Evolutionary conservation across 2,329 filamentous ascomycete species (phyloP), one percentile per base, ranked within the genome.

Genomic region (Massarina eburnea): DNA sequence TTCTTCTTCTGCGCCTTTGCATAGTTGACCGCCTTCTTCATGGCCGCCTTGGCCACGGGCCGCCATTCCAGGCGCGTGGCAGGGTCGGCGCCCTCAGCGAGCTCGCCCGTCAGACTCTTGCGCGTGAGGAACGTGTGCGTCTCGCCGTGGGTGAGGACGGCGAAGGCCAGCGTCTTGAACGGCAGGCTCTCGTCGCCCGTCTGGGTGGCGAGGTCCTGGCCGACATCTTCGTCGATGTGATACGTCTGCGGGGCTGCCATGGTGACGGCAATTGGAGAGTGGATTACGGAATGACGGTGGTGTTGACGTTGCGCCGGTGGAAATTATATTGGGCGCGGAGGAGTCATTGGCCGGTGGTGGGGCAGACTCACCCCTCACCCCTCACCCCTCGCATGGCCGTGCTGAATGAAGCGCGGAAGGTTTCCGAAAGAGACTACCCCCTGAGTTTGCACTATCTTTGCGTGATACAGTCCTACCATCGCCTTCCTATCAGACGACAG

Each of bases 1-100:
- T 95, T 95, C 80, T 90, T 91, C 80, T 89, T 88, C 71, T 89
- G 83, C 54, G 80, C 78, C 57, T 90, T 88, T 54, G 83, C 83
- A 54, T 84, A 83, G 69, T 84, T 85, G 75, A 83, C 82, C 3
- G 86, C 88, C 74, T 95, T 95, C 78, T 95, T 96, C 66, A 90
- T 71, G 18, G 89, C 89, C 49, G 86, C 88, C 76, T 94, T 95
- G 49, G 88, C 85, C 17, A 84, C 86, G 44, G 86, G 84, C 75
- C 91, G 92, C 87, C 86, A 96, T 59, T 83, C 80, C 54, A 85
- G 72, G 54, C 82, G 80, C 43, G 79, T 79, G 43, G 79, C 76
- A 53, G 80, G 78, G 60, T 89, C 88, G 51, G 83, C 57, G 43
- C 67, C 66, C 45, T 71, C 68, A 12, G 66, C 58, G 2, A 69